phyloP scores from a whole-genome alignment of 1,284 basidiomycete genomes.

The Apiotrichum laibachii region DNA sequence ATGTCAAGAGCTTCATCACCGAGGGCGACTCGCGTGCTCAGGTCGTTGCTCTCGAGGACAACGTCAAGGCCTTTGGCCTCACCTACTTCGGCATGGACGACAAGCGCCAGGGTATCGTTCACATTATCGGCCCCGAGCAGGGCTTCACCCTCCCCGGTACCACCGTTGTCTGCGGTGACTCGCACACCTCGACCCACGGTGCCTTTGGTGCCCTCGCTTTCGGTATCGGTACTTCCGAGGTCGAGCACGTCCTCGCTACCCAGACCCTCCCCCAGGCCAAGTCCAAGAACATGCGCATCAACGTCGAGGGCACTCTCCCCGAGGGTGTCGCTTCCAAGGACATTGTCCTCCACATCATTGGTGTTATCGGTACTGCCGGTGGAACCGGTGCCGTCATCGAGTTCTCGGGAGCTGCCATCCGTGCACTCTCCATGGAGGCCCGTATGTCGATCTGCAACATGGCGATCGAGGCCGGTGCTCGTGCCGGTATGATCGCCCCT shows the following conservation, averaged over 20 bases:
- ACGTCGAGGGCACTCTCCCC: conserved; percentile 77
- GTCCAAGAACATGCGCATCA: conserved; percentile 93
- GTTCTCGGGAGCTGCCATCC: conserved; percentile 87
- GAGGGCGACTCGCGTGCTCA: conserved; percentile 92
- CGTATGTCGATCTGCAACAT: conserved; percentile 98
- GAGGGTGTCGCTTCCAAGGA: conserved; percentile 94
- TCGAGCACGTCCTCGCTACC: conserved; percentile 94
- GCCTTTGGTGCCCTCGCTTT: conserved; percentile 95
- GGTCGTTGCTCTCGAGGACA: conserved; percentile 84
- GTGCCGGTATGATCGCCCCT: conserved; percentile 92
- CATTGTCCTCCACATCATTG: conserved; percentile 91
- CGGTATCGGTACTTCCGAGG: conserved; percentile 94
- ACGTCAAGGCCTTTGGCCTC: conserved; percentile 90
- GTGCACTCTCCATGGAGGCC: conserved; percentile 88
- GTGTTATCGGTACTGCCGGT: conserved; percentile 88
- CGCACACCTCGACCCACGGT: conserved; percentile 66
- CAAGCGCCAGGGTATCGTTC: conserved; percentile 89
- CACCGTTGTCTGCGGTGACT: conserved; percentile 94
- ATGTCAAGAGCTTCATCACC: conserved; percentile 72
- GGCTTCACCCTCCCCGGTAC: conserved; percentile 95
- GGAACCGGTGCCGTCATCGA: conserved; percentile 92
- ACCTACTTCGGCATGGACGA: conserved; percentile 95
- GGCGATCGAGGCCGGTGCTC: conserved; percentile 94
- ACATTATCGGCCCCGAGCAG: conserved; percentile 94
- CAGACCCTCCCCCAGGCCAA: conserved; percentile 90